phyloP scores from a whole-genome alignment of 1,139 yeast genomes.

The Saccharomyces uvarum region DNA sequence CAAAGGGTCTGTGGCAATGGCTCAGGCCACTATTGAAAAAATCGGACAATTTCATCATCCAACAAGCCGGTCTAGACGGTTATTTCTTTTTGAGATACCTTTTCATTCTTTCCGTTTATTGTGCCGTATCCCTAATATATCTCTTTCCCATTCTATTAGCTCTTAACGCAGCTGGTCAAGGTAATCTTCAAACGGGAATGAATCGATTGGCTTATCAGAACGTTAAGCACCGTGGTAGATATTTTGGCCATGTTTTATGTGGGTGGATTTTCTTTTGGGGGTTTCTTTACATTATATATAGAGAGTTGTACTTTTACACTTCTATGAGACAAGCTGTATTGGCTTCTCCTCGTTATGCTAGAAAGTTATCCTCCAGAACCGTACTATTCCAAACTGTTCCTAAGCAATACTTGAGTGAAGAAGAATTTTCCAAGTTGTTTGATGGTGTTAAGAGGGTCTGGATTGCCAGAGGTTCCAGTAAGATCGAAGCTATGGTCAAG shows the following conservation, averaged over 20 bases:
- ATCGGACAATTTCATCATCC: constrained; percentile 58
- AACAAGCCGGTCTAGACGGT: constrained; percentile 72
- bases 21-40: constrained; percentile 46
- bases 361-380: constrained; percentile 66
- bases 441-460: constrained; percentile 68
- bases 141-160: constrained; percentile 57
- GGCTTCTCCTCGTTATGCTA: constrained; percentile 72
- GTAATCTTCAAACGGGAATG: constrained; percentile 53
- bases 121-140: constrained; percentile 37
- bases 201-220: constrained; percentile 76
- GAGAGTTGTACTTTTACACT: constrained; percentile 75
- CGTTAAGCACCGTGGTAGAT: constrained; percentile 46
- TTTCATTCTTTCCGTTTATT: constrained; percentile 39
- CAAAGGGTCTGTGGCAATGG: constrained; percentile 61
- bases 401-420: constrained; percentile 53
- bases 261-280: constrained; percentile 74
- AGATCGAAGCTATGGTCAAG: constrained; percentile 49
- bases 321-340: constrained; percentile 75
- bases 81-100: constrained; percentile 58
- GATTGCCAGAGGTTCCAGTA: constrained; percentile 60
- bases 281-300: constrained; percentile 61
- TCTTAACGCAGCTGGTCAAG: constrained; percentile 50
- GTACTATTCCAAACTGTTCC: constrained; percentile 79
- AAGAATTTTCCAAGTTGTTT: constrained; percentile 53
- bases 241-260: constrained; percentile 79